A percentile compares a stretch with the other conserved stretches of the same genome.
phyloP scores from a whole-genome alignment of 1,139 yeast genomes.

The Candida albicans region DNA sequence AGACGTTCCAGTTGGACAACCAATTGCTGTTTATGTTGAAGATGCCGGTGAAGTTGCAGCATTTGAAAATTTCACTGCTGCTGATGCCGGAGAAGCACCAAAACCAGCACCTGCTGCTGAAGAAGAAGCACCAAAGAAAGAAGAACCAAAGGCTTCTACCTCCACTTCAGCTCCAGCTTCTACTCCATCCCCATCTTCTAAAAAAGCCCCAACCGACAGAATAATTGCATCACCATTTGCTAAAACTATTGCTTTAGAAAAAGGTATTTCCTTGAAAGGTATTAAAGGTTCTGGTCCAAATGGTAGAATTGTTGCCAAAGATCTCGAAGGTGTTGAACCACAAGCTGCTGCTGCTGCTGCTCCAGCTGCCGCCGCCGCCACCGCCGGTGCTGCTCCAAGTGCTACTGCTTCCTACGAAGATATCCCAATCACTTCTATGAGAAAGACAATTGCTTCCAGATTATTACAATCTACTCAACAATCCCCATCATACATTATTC shows the following conservation, averaged over 20 bases:
- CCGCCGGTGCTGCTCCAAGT: slow-evolving; percentile 51
- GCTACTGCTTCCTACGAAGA: slow-evolving; percentile 68
- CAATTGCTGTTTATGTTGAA: slow-evolving; percentile 96
- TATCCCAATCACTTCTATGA: slow-evolving; percentile 85
- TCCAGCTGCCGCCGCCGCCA: slow-evolving; percentile 42
- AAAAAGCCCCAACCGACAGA: slow-evolving; percentile 51
- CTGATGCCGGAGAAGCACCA: slow-evolving; percentile 70
- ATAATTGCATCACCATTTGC: slow-evolving; percentile 96
- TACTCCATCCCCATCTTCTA: slow-evolving; percentile 24
- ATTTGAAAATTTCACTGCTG: slow-evolving; percentile 79
- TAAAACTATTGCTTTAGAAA: slow-evolving; percentile 87
- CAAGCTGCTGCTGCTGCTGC: slow-evolving; percentile 37
- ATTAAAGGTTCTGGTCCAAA: slow-evolving; percentile 92
- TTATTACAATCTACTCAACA: slow-evolving; percentile 80
- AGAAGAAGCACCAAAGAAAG: slow-evolving; percentile 28
- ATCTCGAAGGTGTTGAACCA: slow-evolving; percentile 69
- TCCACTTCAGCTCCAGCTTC: slow-evolving; percentile 29
- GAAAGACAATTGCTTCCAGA: slow-evolving; percentile 91
- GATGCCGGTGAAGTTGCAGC: slow-evolving; percentile 82
- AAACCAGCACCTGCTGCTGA: slow-evolving; percentile 37
- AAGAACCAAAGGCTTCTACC: slow-evolving; percentile 21
- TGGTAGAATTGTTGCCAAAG: slow-evolving; percentile 91
- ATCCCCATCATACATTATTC: slow-evolving; percentile 90
- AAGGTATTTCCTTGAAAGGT: slow-evolving; percentile 83
- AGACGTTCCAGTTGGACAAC: slow-evolving; percentile 90